Percentiles rank a stretch among this genome's conserved stretches.
These are phyloP conservation scores for Fremontodendron californicum DNA, from an alignment of 345 rosid genomes.

Conservation along the genomic window DNA sequence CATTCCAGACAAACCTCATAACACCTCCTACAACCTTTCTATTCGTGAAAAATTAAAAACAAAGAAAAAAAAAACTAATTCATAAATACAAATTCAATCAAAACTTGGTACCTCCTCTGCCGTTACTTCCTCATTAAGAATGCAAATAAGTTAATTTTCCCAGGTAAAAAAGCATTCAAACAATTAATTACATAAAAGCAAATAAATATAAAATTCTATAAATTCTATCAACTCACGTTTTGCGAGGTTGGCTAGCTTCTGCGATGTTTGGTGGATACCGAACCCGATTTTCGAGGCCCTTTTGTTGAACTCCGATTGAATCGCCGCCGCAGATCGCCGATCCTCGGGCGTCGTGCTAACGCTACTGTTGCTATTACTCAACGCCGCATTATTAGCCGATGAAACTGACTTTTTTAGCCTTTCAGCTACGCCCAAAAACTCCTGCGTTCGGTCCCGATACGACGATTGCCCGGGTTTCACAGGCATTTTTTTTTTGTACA, in stretches of 20 bases:
- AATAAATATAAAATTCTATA: background rate
- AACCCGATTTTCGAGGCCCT: slow-evolving; percentile 56
- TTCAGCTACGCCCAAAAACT: slow-evolving; percentile 54
- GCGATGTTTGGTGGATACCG: slow-evolving; percentile 75
- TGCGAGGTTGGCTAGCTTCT: slow-evolving; percentile 72
- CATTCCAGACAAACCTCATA: background rate
- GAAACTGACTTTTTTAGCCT: slow-evolving; percentile 43
- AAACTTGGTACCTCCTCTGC: background rate
- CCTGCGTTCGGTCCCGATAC: slow-evolving; percentile 67
- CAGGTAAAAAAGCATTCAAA: background rate
- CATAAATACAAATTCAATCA: background rate
- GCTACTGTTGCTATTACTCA: slow-evolving; percentile 20
- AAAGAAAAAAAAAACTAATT: background rate
- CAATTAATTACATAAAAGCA: background rate
- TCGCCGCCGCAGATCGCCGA: slow-evolving; percentile 42
- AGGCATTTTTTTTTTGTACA: slow-evolving; percentile 20
- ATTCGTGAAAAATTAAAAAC: background rate
- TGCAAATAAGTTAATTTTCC: background rate
- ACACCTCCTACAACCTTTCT: background rate
- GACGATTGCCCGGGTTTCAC: slow-evolving; percentile 49
- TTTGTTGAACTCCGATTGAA: slow-evolving; percentile 59
- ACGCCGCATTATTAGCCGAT: slow-evolving; percentile 32
- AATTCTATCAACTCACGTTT: slow-evolving; percentile 43
- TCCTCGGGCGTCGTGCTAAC: slow-evolving; percentile 32
- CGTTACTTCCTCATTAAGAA: background rate